A percentile compares a stretch with the other conserved stretches of the same genome.
phyloP scores from a whole-genome alignment of 768 basidiomycete species.

The Trametes punicea region DNA sequence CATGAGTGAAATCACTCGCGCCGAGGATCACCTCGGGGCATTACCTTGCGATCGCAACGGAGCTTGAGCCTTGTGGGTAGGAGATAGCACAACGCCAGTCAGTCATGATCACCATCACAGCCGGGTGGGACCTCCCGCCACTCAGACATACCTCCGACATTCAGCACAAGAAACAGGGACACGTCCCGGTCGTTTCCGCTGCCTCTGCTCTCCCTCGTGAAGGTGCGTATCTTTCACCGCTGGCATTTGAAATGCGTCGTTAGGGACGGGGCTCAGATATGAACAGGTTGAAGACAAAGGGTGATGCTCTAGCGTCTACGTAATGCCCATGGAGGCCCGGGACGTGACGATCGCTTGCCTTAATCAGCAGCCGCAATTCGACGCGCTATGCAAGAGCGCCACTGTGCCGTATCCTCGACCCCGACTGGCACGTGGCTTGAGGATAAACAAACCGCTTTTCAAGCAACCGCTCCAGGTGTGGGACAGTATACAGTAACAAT shows the following conservation, averaged over 20 bases:
- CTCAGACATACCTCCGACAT: slow-evolving; percentile 33
- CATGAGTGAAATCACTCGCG: neutral
- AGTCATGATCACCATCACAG: neutral
- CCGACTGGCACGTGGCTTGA: no score
- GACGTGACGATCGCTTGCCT: neutral
- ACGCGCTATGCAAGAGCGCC: neutral
- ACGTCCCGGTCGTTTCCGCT: slow-evolving; percentile 46
- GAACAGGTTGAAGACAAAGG: no score
- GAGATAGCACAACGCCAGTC: neutral
- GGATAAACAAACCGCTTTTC: no score
- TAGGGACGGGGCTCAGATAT: neutral
- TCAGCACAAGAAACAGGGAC: slow-evolving; percentile 41
- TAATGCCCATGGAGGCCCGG: no score
- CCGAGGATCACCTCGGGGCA: neutral
- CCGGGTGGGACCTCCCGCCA: no score
- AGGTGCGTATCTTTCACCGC: slow-evolving; percentile 18
- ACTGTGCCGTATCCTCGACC: neutral
- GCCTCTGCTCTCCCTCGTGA: slow-evolving; percentile 28
- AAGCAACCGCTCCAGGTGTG: no score
- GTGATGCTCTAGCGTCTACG: no score
- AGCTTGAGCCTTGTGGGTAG: slow-evolving; percentile 29
- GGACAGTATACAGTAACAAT: no score
- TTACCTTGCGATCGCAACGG: slow-evolving; percentile 33
- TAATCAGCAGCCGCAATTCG: neutral
- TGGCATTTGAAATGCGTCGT: neutral